phyloP scores from a whole-genome alignment of 2,329 filamentous ascomycete species.

The Xylaria polymorpha region DNA sequence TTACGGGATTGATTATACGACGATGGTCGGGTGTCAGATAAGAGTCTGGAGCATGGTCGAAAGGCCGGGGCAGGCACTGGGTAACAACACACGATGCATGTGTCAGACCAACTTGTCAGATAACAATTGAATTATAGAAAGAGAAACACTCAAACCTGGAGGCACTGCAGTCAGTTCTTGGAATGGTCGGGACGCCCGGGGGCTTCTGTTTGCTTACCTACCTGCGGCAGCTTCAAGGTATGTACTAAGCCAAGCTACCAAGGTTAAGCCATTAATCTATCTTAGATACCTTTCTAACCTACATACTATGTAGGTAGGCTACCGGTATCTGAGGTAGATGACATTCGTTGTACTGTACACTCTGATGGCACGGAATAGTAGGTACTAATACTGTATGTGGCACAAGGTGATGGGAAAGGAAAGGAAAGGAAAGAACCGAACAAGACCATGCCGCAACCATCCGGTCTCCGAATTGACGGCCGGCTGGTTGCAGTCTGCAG shows the following conservation, averaged over 20 bases:
- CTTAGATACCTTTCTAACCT: too few species aligned
- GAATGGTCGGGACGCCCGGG: too few species aligned
- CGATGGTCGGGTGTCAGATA: not conserved
- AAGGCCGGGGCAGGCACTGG: not conserved
- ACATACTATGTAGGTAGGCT: too few species aligned
- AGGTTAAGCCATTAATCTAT: not conserved
- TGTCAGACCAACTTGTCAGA: not conserved
- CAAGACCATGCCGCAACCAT: conserved; percentile 12
- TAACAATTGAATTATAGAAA: not conserved
- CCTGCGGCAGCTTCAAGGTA: not conserved
- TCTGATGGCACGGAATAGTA: too few species aligned
- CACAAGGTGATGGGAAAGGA: not conserved
- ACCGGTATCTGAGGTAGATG: too few species aligned
- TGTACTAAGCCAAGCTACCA: not conserved
- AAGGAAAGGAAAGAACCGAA: conserved; percentile 24
- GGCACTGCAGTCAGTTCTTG: too few species aligned
- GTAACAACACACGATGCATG: not conserved
- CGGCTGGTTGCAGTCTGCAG: not conserved
- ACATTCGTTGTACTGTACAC: too few species aligned
- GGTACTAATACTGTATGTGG: too few species aligned
- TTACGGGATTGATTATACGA: not conserved
- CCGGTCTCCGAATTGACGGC: conserved; percentile 28
- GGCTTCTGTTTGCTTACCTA: not conserved
- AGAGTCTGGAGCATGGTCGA: not conserved
- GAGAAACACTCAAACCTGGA: not conserved